Conservation (phyloP, 1,284 basidiomycete genomes). For the Sporisorium exsertum region DNA sequence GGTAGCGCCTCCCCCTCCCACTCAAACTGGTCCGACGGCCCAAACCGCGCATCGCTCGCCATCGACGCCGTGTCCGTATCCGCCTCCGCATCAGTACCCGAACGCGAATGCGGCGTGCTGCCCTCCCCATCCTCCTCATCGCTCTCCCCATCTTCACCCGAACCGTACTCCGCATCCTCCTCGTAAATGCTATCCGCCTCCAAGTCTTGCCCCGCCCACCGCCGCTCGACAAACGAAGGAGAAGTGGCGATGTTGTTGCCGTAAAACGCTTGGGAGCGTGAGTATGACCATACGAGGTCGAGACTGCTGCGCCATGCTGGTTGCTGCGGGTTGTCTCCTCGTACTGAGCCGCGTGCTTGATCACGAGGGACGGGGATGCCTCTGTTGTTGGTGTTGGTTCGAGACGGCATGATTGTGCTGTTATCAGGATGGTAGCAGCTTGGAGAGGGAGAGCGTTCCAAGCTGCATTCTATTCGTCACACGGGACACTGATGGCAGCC, state of each 20-base stretch:
- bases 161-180: slow-evolving; percentile 51
- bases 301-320: slow-evolving; percentile 59
- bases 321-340: slow-evolving; percentile 37
- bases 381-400: slow-evolving; percentile 31
- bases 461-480: slow-evolving; percentile 19
- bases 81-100: slow-evolving; percentile 42
- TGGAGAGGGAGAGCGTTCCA: neutral
- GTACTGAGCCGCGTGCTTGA: slow-evolving; percentile 17
- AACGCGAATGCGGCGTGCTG: slow-evolving; percentile 18
- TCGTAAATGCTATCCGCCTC: slow-evolving; percentile 58
- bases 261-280: slow-evolving; percentile 68
- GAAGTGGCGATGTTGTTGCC: slow-evolving; percentile 68
- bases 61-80: slow-evolving; percentile 40
- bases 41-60: slow-evolving; percentile 36
- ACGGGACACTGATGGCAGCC: neutral
- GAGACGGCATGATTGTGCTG: slow-evolving; percentile 21
- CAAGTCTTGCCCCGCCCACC: slow-evolving; percentile 63
- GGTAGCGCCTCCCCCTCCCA: slow-evolving; percentile 57
- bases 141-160: slow-evolving; percentile 33
- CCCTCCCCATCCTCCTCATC: slow-evolving; percentile 15
- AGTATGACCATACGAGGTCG: slow-evolving; percentile 68
- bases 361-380: slow-evolving; percentile 41
- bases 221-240: slow-evolving; percentile 64
- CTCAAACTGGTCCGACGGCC: slow-evolving; percentile 28
- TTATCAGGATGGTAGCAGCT: neutral